Conservation (phyloP, 1,284 basidiomycete species). For the Schizophyllum amplum region DNA sequence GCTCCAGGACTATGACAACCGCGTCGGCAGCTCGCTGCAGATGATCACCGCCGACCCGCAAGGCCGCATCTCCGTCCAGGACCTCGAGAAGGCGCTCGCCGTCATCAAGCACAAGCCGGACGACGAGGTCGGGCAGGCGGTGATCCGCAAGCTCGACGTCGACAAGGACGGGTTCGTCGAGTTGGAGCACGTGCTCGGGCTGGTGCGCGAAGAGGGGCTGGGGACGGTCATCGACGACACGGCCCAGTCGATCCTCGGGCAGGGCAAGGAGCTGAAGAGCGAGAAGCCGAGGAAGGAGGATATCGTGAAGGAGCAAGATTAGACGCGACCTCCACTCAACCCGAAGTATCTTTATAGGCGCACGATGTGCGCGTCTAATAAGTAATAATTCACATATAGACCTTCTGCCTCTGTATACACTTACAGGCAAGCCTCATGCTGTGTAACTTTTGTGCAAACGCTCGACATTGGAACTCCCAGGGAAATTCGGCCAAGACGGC, state of each 20-base stretch:
- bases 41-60: conserved; percentile 90
- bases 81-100: conserved; percentile 84
- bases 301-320: conserved; percentile 66
- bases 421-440: too few relatives aligned
- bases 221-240: conserved; percentile 71
- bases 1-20: conserved; percentile 85
- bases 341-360: background rate
- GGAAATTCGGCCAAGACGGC: too few relatives aligned
- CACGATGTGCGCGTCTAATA: background rate
- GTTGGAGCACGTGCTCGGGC: conserved; percentile 72
- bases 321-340: conserved; percentile 5
- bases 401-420: too few relatives aligned
- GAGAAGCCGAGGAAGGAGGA: conserved; percentile 76
- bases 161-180: conserved; percentile 96
- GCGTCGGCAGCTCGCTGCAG: conserved; percentile 88
- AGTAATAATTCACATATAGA: background rate
- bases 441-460: too few relatives aligned
- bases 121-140: conserved; percentile 82
- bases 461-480: too few relatives aligned
- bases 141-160: conserved; percentile 92
- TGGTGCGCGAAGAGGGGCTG: conserved; percentile 73
- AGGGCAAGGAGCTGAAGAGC: conserved; percentile 69
- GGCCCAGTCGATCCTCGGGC: conserved; percentile 64
- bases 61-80: conserved; percentile 86
- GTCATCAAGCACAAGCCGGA: conserved; percentile 94